Base-by-base conservation (phyloP, 257 asterid species). In the Rauvolfia tetraphylla region DNA sequence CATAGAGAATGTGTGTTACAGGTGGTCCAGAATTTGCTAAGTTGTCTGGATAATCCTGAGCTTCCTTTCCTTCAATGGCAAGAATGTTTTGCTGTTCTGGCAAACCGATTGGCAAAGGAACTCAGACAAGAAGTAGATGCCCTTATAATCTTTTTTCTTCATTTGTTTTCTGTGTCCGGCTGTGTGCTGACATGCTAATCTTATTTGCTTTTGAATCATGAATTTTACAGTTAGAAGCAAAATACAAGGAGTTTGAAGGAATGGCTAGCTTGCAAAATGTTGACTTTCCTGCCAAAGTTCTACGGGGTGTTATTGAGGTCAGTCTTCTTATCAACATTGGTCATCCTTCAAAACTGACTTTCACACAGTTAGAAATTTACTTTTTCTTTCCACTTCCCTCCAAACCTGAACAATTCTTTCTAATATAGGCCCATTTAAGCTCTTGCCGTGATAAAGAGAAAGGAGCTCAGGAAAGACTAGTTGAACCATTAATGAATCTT, bases 11-110 rank as follows among this genome's bases (percentile, higher is more conserved):
- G 76, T 53, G 77, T 77, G 69, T 57, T 39, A 78, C 89, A 95
- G 99, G 98, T 93, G 41, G 99, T 95, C 80, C 96, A 88, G 77
- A 95, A 87, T 84, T 90, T 95, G 90, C 91, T 95, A 56, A 90
- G 95, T 85, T 93, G 97, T 86, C 81, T 95, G 88, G 99, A 95
- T 88, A 95, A 86, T 89, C 99, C 99, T 7, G 97, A 91, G 90
- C 97, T 95, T 79, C 99, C 98, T 79, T 93, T 93, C 88, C 93
- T 95, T 76, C 99, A 95, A 84, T 93, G 99, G 99, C 98, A 95
- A 85, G 99, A 93, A 78, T 91, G 97, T 91, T 89, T 93, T 81
- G 97, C 98, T 73, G 97, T 95, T 76, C 87, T 95, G 79, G 99
- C 99, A 62, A 95, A 87, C 80, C 92, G 98, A 77, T 90, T 95